Evolutionary conservation across 2,329 filamentous ascomycete species (phyloP).

Genomic region (Falciphora oryzae): DNA sequence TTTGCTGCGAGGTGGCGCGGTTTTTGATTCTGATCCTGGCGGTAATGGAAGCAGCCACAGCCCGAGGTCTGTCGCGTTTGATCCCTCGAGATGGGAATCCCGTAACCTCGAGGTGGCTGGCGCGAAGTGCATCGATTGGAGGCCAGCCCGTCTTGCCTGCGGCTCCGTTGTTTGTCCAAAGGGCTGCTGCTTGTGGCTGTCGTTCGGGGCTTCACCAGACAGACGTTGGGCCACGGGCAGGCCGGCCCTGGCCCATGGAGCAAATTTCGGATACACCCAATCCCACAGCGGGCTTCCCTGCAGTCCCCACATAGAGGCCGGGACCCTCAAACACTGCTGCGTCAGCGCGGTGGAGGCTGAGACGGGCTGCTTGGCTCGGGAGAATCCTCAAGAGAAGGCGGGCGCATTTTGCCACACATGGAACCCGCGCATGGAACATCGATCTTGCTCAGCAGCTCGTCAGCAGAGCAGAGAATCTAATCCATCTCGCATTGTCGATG

Average conservation of each 20-base stretch:
- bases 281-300: neutral
- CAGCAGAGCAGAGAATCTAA: neutral
- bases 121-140: neutral
- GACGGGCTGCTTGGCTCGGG: neutral
- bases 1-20: too few species aligned
- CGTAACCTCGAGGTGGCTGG: neutral
- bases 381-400: neutral
- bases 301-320: neutral
- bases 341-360: conserved; percentile 9
- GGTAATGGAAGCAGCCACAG: neutral
- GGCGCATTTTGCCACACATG: neutral
- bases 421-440: too few species aligned
- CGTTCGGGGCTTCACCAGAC: too few species aligned
- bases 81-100: neutral
- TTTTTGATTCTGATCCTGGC: neutral
- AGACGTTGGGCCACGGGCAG: too few species aligned
- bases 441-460: conserved; percentile 2
- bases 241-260: neutral
- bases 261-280: neutral
- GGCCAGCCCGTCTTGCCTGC: too few species aligned
- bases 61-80: too few species aligned
- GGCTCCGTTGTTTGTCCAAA: neutral
- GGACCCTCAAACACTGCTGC: conserved; percentile 11
- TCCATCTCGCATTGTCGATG: neutral
- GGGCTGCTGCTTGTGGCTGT: too few species aligned